Evolutionary conservation across 2,329 filamentous ascomycete species (phyloP), one percentile per base, ranked within the genome.

Genomic region (Geosmithia putterillii): DNA sequence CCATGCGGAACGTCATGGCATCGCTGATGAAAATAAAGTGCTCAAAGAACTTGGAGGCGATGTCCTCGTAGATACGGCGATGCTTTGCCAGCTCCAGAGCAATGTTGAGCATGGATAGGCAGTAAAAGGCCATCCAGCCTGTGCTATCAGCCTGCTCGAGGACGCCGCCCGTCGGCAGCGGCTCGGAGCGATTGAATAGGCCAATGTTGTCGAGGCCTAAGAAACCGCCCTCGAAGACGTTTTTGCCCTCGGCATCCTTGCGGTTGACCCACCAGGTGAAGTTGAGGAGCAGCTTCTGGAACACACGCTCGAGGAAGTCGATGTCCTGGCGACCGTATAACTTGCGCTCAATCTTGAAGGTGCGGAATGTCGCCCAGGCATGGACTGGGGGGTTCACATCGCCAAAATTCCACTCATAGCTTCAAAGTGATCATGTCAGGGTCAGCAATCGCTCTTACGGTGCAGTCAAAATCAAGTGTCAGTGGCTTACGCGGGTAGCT

Each of bases 241-340:
- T 95, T 68, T 96, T 96, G 54, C 88, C 90, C 9, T 95, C 86
- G 10, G 76, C 74, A 54, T 96, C 90, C 64, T 96, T 96, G 46
- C 90, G 83, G 60, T 96, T 96, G 18, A 95, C 90, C 90, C 90
- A 96, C 92, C 92, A 96, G 4, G 92, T 96, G 61, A 96, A 96
- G 66, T 96, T 96, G 49, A 96, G 71, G 20, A 96, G 70, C 47
- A 96, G 65, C 62, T 96, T 96, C 58, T 96, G 92, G 69, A 96
- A 96, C 4, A 95, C 88, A 18, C 90, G 79, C 68, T 96, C 90
- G 9, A 96, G 73, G 64, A 95, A 96, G 62, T 96, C 92, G 25
- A 95, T 70, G 58, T 96, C 90, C 57, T 95, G 87, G 28, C 86
- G 80, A 36, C 90, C 92, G 54, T 95, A 96, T 70, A 96, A 79